Evolutionary conservation across 768 basidiomycete species (phyloP), one percentile per base, ranked within the genome.

Genomic region (Phanerochaete sordida): DNA sequence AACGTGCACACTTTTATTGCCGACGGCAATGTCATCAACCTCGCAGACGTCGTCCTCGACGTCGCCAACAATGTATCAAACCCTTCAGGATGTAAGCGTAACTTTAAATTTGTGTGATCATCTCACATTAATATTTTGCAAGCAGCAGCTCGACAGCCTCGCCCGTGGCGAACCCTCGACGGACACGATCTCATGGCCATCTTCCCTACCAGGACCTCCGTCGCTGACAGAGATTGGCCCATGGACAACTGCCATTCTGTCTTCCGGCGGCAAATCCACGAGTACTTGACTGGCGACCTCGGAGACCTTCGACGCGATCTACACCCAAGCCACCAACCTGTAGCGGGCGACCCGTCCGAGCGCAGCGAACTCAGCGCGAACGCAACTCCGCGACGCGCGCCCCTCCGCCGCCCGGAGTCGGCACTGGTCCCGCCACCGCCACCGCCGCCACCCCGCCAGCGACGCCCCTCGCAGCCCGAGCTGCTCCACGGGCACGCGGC

Each of bases 131-230:
- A n/a, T n/a, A n/a, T n/a, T n/a, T n/a, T n/a, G n/a, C 48, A 33
- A 31, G 3, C 11, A 23, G 13, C 28, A 31, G n/a, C 3, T 12
- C 16, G 50, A 31, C 19, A 27, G 1, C n/a, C 16, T 13, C 50
- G 28, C 50, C 50, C 30, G 11, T 39, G 31, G 35, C 53, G 11
- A 8, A 39, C 53, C 31, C 53, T 54, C 37, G 11, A 1, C 21
- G 53, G 53, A 15, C 53, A 54, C 53, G 53, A 54, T 24, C 53
- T 54, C 23, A 54, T 54, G 53, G 2, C 31, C n/a, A 37, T 54
- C 31, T 54, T 54, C 23, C 53, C 53, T n/a, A n/a, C n/a, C n/a
- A n/a, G n/a, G 35, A 8, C 53, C 5, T 23, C 53, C 4, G 31
- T 24, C n/a, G 27, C 31, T 9, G 44, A 46, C 16, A 19, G n/a